A percentile compares a stretch with the other conserved stretches of the same genome.
Evolutionary conservation across 345 rosid species (phyloP).

Genomic region (Passiflora organensis): DNA sequence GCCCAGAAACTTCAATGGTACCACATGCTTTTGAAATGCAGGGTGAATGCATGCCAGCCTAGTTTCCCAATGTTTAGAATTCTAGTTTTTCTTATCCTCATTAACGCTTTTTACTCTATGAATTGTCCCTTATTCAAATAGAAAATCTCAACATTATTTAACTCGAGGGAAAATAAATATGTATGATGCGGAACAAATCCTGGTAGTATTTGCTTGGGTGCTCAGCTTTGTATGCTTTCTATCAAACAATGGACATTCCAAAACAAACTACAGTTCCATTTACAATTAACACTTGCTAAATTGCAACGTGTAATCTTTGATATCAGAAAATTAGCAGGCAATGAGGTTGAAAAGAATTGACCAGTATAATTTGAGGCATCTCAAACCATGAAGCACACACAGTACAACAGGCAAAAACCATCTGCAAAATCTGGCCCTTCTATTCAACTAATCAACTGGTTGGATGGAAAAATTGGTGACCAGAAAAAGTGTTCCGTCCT

Average conservation of each 20-base stretch:
- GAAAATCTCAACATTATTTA: no score
- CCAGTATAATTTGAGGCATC: slow-evolving; percentile 21
- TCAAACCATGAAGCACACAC: slow-evolving; percentile 21
- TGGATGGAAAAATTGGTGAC: slow-evolving; percentile 33
- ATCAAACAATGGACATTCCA: not conserved
- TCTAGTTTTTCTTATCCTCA: no score
- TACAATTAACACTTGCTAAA: slow-evolving; percentile 11
- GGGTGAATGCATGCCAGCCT: no score
- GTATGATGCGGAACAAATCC: no score
- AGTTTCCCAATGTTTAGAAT: no score
- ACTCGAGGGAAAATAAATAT: no score
- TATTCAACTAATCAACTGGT: slow-evolving; percentile 22
- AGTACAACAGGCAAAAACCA: slow-evolving; percentile 27
- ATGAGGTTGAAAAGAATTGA: slow-evolving; percentile 22
- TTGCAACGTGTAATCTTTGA: slow-evolving; percentile 15
- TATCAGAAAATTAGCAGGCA: slow-evolving; percentile 20
- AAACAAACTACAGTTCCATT: slow-evolving; percentile 12
- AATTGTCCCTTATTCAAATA: no score
- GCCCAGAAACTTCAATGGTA: no score
- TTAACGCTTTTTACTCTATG: no score
- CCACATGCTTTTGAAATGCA: no score
- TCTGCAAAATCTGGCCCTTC: slow-evolving; percentile 47
- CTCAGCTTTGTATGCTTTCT: no score
- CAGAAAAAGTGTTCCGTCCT: slow-evolving; percentile 36
- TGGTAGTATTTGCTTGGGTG: no score